Base-by-base conservation (phyloP, 306 rosid genomes). In the Myrica gale region DNA sequence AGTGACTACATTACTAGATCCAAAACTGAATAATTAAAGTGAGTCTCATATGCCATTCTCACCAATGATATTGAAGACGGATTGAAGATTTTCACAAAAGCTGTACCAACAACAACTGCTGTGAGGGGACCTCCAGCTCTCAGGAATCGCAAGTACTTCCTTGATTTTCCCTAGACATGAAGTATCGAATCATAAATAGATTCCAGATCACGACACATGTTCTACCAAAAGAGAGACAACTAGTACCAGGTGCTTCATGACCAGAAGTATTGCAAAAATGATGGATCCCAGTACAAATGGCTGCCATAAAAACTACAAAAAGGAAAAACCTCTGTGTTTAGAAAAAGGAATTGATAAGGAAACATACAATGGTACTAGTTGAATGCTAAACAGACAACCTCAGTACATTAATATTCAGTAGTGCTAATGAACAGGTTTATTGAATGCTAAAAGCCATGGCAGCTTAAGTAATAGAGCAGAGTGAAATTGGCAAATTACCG, bases 121-220 rank as follows among this genome's bases (percentile, higher is more conserved):
- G 98, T 95, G 78, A 95, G 93, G 79, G 98, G 98, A 76, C 97
- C 98, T 61, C 90, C 79, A 48, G 96, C 98, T 89, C 98, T 90
- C 72, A 95, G 85, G 88, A 90, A 89, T 63, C 97, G 86, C 81
- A 95, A 81, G 81, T 77, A 76, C 89, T 95, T 95, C 85, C 96
- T 89, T 3, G 97, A 62, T 82, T 95, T 95, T 51, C 98, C 98
- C 98, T 95, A 83, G 58, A 84, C 65, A 75, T 69, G 75, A 70
- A 83, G 62, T 39, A 74, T 76, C 41, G 80, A 80, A 65, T 65
- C 72, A 72, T 76, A 77, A 84, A 60, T 71, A 65, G 58, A 84
- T 76, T 23, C 68, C 65, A 47, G 37, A 69, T 68, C 63, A 54
- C 73, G 52, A 69, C 60, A 75, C 77, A 71, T 46, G 74, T 71